Conservation (phyloP, 345 rosid genomes). For the Aethionema arabicum region DNA sequence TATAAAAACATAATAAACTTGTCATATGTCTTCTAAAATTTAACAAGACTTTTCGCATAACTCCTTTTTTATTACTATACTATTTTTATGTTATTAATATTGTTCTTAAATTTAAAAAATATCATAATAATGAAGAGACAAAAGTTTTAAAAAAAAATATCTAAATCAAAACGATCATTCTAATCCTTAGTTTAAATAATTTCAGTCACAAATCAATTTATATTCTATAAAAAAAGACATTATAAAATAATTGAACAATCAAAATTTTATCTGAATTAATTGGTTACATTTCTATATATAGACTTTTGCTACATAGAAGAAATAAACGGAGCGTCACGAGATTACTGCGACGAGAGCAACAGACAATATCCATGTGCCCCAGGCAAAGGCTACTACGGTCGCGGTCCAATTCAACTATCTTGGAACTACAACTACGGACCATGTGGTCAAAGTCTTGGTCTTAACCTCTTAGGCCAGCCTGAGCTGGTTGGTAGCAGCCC, state of each 20-base stretch:
- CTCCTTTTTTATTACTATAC: no score
- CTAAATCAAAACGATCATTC: no score
- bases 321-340: conserved; percentile 46
- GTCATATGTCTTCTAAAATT: no score
- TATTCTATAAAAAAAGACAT: no score
- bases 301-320: conserved; percentile 72
- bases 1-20: no score
- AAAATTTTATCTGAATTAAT: background rate
- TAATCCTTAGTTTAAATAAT: no score
- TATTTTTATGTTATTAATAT: no score
- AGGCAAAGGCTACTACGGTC: conserved; percentile 48
- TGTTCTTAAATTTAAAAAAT: no score
- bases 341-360: conserved; percentile 46
- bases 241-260: background rate
- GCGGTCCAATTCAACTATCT: conserved; percentile 57
- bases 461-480: conserved; percentile 44
- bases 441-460: conserved; percentile 40
- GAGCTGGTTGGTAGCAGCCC: conserved; percentile 45
- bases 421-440: conserved; percentile 61
- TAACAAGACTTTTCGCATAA: no score
- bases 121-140: no score
- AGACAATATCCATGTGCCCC: conserved; percentile 57
- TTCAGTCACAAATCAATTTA: no score
- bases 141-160: no score
- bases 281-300: conserved; percentile 30